Percentiles rank a stretch among this genome's conserved stretches.
Conservation (phyloP, 140 eudicot species). For the Senecio squalidus region DNA sequence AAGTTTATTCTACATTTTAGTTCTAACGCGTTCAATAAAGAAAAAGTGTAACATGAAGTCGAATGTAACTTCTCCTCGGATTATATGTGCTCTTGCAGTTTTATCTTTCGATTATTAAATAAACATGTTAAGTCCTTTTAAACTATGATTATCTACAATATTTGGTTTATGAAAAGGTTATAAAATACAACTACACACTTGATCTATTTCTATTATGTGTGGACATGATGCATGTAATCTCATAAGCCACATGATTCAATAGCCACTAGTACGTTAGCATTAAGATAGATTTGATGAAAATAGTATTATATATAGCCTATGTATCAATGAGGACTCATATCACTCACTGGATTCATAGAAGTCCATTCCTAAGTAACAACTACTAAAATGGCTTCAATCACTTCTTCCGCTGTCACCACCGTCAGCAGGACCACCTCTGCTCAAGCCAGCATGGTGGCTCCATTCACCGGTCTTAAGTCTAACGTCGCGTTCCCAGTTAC, state of each 20-base stretch:
- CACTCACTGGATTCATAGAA: conserved; percentile 6
- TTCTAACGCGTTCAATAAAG: too few species aligned
- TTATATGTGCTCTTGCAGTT: too few species aligned
- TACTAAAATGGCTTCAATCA: conserved; percentile 17
- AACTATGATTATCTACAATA: too few species aligned
- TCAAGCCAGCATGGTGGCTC: conserved; percentile 39
- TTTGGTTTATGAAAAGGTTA: too few species aligned
- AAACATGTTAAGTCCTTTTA: too few species aligned
- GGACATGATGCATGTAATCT: too few species aligned
- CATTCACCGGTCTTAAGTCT: conserved; percentile 50
- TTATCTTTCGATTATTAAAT: too few species aligned
- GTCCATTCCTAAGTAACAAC: background rate
- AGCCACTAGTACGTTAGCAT: conserved; percentile 9
- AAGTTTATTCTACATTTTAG: too few species aligned
- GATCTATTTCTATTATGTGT: too few species aligned
- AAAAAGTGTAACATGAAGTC: too few species aligned
- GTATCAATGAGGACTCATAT: background rate
- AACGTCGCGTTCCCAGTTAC: conserved; percentile 28
- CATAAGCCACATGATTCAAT: conserved; percentile 19
- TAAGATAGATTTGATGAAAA: conserved; percentile 2
- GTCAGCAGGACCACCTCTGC: conserved; percentile 24
- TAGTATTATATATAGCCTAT: background rate
- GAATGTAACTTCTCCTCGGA: too few species aligned
- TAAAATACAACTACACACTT: too few species aligned
- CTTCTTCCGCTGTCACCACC: conserved; percentile 32